Conservation (phyloP, 345 rosid species). For the Eucalyptus cloeziana region DNA sequence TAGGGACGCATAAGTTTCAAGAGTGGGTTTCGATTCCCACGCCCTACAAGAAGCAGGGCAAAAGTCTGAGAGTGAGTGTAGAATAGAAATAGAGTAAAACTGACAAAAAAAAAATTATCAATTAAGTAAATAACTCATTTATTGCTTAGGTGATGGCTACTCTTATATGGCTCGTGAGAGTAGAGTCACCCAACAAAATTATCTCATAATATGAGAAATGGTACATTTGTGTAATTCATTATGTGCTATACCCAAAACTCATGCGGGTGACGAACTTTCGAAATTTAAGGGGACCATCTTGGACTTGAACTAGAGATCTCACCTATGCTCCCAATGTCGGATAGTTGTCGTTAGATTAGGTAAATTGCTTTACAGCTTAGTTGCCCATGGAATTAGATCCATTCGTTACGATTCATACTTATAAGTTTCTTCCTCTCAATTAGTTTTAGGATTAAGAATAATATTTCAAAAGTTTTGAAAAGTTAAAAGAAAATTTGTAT, state of each 20-base stretch:
- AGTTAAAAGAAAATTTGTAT: neutral
- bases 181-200: too few species aligned
- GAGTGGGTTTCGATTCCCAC: too few species aligned
- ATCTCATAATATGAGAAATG: too few species aligned
- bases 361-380: neutral
- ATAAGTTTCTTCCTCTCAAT: neutral
- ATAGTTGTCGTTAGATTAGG: neutral
- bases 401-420: neutral
- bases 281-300: neutral
- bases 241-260: neutral
- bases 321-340: too few species aligned
- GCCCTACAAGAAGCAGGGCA: too few species aligned
- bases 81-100: too few species aligned
- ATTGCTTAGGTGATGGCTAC: neutral
- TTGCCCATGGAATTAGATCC: neutral
- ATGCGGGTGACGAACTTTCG: neutral
- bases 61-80: too few species aligned
- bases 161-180: too few species aligned
- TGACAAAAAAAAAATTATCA: too few species aligned
- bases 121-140: neutral
- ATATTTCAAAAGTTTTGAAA: neutral
- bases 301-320: neutral
- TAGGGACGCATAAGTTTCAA: too few species aligned
- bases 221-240: neutral
- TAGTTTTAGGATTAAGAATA: neutral